Conservation (phyloP, 169 alveolate species). For the Pseudocohnilembus persalinus region DNA sequence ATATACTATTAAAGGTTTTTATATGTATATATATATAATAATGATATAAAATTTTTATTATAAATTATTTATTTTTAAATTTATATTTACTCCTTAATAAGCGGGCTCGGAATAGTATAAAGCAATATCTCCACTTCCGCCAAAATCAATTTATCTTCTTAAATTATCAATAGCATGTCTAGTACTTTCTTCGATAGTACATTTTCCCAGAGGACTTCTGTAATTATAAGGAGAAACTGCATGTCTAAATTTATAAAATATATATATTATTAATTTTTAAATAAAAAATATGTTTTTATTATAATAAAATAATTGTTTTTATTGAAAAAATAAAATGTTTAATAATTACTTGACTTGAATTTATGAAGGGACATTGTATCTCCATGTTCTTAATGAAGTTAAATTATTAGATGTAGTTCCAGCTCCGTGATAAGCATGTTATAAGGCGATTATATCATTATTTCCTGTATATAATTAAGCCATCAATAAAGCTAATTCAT, state of each 20-base stretch:
- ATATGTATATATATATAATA: no score
- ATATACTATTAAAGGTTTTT: no score
- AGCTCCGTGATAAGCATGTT: slow-evolving; percentile 24
- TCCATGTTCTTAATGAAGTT: neutral
- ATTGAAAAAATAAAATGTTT: neutral
- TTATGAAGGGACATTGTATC: neutral
- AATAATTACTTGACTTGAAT: neutral
- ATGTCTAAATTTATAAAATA: neutral
- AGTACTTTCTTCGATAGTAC: neutral
- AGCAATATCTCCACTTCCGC: neutral
- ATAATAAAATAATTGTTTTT: no score
- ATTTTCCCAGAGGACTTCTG: neutral
- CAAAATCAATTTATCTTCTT: neutral
- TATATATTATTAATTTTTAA: no score
- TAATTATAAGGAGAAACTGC: neutral
- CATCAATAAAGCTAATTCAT: slow-evolving; percentile 45
- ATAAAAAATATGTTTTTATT: no score
- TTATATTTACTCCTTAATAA: neutral
- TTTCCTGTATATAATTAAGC: slow-evolving; percentile 46
- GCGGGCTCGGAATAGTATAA: neutral
- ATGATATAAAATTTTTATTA: no score
- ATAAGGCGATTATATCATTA: neutral
- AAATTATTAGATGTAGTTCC: neutral
- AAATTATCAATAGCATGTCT: neutral
- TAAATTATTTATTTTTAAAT: no score